Base-by-base conservation (phyloP, 1,139 yeast genomes). In the Debaryomyces psychrophilus region DNA sequence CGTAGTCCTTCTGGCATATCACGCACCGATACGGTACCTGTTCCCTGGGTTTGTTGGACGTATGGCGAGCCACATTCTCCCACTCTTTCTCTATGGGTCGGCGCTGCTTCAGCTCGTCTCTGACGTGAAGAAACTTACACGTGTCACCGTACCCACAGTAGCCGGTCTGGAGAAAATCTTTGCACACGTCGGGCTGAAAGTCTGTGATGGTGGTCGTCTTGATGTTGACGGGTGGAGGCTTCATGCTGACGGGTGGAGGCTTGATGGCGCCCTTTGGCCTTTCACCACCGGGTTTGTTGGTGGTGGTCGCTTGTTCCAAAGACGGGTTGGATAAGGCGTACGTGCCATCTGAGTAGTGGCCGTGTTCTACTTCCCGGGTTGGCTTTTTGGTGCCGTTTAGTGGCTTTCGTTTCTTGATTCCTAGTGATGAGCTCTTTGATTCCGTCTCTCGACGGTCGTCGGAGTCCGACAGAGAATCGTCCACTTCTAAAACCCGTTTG, bases 131-230 rank as follows among this genome's bases (percentile, higher is more conserved):
- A 64, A 95, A 95, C 68, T 93, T 95, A 70, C 99, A 95, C n/a
- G 95, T 86, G 59, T 95, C 99, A 7, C 99, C 99, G 62, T 86
- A 95, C 5, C 98, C 98, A 73, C 99, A 95, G 61, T 83, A 92
- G 0, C 99, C 99, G 0, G 96, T 92, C 56, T 87, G 90, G 50
- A 84, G 80, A 64, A 81, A 95, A 64, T 95, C 98, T 59, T 93
- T 95, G 62, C 99, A 95, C 2, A 95, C 86, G 61, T 93, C 98
- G 0, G 96, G 95, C 60, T 90, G 97, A 62, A 86, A 93, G 59
- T 93, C 99, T 31, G 88, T 79, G n/a, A 85, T 71, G 1, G 89
- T 82, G 0, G 93, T 87, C n/a, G 85, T 76, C 43, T 82, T 73
- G 28, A 90, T 76, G 58, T 83, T 83, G 0, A 79, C 65, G 0